Percentiles rank a stretch among this genome's conserved stretches.
Conservation (phyloP, 345 rosid species). For the Heritiera fomes region DNA sequence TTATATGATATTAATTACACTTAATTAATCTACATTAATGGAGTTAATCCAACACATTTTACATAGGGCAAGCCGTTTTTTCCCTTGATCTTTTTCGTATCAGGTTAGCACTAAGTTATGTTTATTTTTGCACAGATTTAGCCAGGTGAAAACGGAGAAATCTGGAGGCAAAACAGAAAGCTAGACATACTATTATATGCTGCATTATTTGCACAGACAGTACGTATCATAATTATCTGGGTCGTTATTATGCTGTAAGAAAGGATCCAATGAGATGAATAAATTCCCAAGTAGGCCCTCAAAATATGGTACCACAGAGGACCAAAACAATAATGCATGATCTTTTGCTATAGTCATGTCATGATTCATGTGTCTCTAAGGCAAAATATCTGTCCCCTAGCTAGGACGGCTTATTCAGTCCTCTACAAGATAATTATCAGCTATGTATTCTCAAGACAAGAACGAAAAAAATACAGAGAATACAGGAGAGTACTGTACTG, state of each 20-base stretch:
- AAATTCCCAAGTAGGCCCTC: conserved; percentile 1
- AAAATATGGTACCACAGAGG: not conserved
- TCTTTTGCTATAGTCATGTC: not conserved
- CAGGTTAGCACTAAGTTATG: not conserved
- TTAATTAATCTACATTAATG: too few species aligned
- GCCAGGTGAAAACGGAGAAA: not conserved
- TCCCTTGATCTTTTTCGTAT: not conserved
- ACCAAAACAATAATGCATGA: not conserved
- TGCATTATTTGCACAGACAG: not conserved
- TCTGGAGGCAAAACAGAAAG: not conserved
- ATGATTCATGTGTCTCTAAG: not conserved
- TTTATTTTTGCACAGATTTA: not conserved
- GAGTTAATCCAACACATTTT: too few species aligned
- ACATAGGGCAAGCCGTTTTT: not conserved
- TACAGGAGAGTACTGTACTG: not conserved
- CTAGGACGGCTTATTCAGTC: not conserved
- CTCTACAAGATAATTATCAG: not conserved
- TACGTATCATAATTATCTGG: not conserved
- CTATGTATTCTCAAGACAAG: not conserved
- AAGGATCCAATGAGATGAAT: not conserved
- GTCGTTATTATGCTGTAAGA: not conserved
- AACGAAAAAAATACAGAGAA: too few species aligned
- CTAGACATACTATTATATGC: not conserved
- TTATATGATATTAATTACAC: too few species aligned
- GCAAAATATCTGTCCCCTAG: not conserved